Percentiles rank a stretch among this genome's conserved stretches.
Conservation (phyloP, 2,329 filamentous ascomycete species). For the Botrytis squamosa region DNA sequence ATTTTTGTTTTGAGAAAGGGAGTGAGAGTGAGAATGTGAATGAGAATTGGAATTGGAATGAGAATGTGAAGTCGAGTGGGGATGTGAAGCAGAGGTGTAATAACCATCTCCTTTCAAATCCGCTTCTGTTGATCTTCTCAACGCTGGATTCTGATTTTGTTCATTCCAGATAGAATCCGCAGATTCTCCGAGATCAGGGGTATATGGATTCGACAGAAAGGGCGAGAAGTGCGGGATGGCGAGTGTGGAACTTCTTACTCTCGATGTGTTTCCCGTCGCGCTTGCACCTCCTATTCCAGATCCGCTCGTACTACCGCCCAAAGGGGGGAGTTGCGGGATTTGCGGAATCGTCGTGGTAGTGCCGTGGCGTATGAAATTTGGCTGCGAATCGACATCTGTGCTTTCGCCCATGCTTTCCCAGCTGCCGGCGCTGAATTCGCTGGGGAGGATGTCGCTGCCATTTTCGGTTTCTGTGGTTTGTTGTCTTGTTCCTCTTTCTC, state of each 20-base stretch:
- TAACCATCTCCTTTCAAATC: constrained; percentile 21
- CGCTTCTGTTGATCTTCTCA: constrained; percentile 22
- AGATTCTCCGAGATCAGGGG: not conserved
- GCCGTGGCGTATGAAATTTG: constrained; percentile 20
- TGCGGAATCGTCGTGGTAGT: not conserved
- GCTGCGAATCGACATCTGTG: constrained; percentile 17
- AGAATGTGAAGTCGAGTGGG: too few species aligned
- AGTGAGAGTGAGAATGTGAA: too few species aligned
- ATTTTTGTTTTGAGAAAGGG: not conserved
- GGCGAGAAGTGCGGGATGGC: constrained; percentile 9
- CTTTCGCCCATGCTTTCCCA: constrained; percentile 14
- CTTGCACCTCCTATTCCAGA: not conserved
- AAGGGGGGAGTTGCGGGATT: not conserved
- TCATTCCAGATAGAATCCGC: not conserved
- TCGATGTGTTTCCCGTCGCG: not conserved
- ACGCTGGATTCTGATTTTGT: not conserved
- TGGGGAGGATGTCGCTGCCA: constrained; percentile 3
- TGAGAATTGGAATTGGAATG: too few species aligned
- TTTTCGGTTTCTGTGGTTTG: not conserved
- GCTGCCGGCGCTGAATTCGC: constrained; percentile 12
- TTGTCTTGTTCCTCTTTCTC: not conserved
- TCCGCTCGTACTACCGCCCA: not conserved
- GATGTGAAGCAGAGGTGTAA: not conserved
- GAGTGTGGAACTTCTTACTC: not conserved
- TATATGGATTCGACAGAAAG: not conserved